Evolutionary conservation across 805 yeast species (phyloP).

Genomic region (Ogataea saltuana): DNA sequence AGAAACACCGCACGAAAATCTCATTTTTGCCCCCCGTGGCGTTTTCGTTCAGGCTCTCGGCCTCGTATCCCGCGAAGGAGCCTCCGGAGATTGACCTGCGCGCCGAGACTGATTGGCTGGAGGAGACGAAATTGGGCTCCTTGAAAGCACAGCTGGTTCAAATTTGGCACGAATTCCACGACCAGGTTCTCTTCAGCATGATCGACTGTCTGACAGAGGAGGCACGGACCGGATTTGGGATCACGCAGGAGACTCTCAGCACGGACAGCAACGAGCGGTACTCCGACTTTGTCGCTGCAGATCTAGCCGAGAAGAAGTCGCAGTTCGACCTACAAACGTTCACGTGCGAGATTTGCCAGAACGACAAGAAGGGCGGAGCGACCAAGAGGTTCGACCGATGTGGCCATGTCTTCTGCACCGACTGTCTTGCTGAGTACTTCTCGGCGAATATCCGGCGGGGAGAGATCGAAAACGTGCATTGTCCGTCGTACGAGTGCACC

Average conservation of each 20-base stretch:
- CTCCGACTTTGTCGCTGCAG: conserved; percentile 21
- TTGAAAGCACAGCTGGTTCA: conserved; percentile 25
- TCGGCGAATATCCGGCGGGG: conserved; percentile 45
- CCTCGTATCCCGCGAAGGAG: conserved; percentile 37
- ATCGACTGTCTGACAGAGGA: conserved; percentile 41
- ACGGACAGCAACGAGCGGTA: conserved; percentile 9
- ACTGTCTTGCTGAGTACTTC: conserved; percentile 47
- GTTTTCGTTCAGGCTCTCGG: conserved; percentile 36
- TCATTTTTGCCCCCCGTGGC: conserved; percentile 34
- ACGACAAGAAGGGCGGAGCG: conserved; percentile 44
- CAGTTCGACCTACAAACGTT: conserved; percentile 42
- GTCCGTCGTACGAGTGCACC: conserved; percentile 57
- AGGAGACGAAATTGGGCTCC: conserved; percentile 13
- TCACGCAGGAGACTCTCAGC: conserved; percentile 6
- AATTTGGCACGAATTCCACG: conserved; percentile 40
- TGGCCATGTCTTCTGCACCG: conserved; percentile 49
- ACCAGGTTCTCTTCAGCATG: conserved; percentile 43
- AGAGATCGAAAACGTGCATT: conserved; percentile 51
- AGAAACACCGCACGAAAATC: not conserved
- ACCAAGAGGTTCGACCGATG: conserved; percentile 45
- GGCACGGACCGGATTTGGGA: conserved; percentile 20
- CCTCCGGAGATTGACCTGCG: conserved; percentile 33
- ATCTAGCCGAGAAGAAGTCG: conserved; percentile 24
- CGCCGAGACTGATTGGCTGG: conserved; percentile 35
- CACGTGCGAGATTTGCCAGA: conserved; percentile 59